Evolutionary conservation across 2,329 filamentous ascomycete genomes (phyloP), one percentile per base, ranked within the genome.

Genomic region (Clathrospora elynae): DNA sequence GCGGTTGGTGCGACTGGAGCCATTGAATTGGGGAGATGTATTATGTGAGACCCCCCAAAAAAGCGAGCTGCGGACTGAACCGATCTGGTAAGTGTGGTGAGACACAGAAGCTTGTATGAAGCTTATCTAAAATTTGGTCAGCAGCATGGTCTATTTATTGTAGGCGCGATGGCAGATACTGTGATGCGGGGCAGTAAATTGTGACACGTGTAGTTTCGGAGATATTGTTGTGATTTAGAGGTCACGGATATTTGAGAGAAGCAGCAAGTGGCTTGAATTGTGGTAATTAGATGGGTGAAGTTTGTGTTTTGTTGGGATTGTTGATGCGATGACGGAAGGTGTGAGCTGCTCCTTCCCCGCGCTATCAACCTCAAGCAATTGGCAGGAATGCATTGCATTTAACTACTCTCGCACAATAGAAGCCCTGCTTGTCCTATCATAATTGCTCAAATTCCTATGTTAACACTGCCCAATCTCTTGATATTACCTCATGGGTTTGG

Each of bases 1-100:
- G 50, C 47, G 29, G 59, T 50, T 36, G 55, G 46, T 52, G 64
- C 56, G 57, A 58, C 58, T 62, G 62, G 57, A 39, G 60, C 49
- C 60, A 67, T 67, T n/a, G n/a, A 12, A 18, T 20, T 35, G 20
- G 5, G 13, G 5, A 13, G n/a, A n/a, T n/a, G n/a, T n/a, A n/a
- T n/a, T n/a, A n/a, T n/a, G n/a, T n/a, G n/a, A n/a, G n/a, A n/a
- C n/a, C n/a, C n/a, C n/a, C n/a, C n/a, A n/a, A n/a, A n/a, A n/a
- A n/a, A n/a, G n/a, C n/a, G n/a, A n/a, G 35, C 31, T 37, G 35
- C 49, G 51, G 30, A 24, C 42, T 37, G 42, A 41, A 25, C 40
- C 40, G 38, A 25, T 31, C 28, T 22, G 25, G 32, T 23, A 14
- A 29, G n/a, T 35, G 48, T 41, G 46, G 51, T 51, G 51, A 49